Evolutionary conservation across 2,329 filamentous ascomycete genomes (phyloP), one percentile per base, ranked within the genome.

Genomic region (Lomentospora prolificans): DNA sequence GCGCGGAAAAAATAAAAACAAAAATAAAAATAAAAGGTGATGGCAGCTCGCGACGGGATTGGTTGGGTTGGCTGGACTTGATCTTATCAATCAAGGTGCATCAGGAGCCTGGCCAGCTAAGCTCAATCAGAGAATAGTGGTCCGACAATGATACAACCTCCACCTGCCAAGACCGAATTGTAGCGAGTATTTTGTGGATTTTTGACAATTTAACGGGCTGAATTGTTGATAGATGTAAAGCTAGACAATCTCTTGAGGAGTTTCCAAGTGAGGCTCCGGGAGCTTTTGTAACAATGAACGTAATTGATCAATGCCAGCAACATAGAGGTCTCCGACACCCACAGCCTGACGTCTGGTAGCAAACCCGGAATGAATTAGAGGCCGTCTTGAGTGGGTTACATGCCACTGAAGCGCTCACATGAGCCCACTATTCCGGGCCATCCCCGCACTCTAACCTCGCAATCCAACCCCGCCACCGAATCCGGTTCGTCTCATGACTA

Each of bases 401-500:
- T 6, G 30, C 17, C 44, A 10, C 44, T 48, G 22, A 48, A 48
- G 44, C 19, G 44, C 44, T 48, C 44, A 48, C 44, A 48, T 48
- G 44, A 25, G 44, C 44, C 44, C 44, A 25, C 44, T 10, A 12
- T 7, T 9, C 10, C 44, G 24, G 44, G 17, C 44, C 44, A 22
- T 10, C 44, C 44, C 44, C 44, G 44, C 44, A 48, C 44, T 25
- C 36, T 17, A 41, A 41, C 8, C 36, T 41, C 17, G 12, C 44
- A 19, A 48, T 12, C 44, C 44, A 48, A 48, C 44, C 44, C 44
- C 44, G 44, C 44, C 44, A 48, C 44, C 44, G 44, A 48, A 48
- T 48, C 44, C 44, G 44, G 44, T 25, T 22, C 44, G 36, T 41
- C 36, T 41, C 36, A 41, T 41, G 36, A 41, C 36, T 41, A 17